Percentiles rank a stretch among this genome's conserved stretches.
Evolutionary conservation across 108 stramenopile genomes (phyloP).

Genomic region (Skeletonema tropicum): DNA sequence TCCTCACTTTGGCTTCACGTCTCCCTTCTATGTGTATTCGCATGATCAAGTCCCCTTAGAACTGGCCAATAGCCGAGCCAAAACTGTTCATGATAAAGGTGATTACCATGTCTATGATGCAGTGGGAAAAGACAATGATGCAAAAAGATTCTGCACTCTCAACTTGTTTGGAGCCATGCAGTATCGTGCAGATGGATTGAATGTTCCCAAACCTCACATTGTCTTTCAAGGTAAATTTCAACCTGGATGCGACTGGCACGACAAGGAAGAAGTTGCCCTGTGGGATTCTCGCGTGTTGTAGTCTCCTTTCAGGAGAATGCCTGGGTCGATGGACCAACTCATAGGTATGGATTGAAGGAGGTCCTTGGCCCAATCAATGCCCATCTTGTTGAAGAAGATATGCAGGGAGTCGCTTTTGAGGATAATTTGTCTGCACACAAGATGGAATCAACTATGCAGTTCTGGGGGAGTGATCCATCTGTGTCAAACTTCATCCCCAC

Average conservation of each 20-base stretch:
- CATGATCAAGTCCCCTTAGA: neutral
- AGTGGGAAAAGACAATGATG: neutral
- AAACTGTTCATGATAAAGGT: neutral
- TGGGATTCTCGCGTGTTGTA: neutral
- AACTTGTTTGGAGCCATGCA: neutral
- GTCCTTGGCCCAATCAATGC: neutral
- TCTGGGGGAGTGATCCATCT: neutral
- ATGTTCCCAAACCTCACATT: neutral
- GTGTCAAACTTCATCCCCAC: neutral
- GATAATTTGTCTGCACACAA: neutral
- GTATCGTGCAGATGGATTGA: neutral
- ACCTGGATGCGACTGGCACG: neutral
- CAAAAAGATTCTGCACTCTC: slow-evolving; percentile 7
- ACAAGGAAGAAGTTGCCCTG: neutral
- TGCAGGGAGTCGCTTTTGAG: neutral
- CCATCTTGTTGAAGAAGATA: neutral
- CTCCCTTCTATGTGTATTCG: neutral
- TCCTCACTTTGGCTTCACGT: neutral
- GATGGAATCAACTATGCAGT: neutral
- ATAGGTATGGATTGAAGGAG: neutral
- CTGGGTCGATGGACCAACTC: neutral
- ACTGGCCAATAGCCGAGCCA: neutral
- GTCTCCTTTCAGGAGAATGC: slow-evolving; percentile 1
- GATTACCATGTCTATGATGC: neutral
- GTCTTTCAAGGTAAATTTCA: neutral